Base-by-base conservation (phyloP, 441 rosid genomes). In the Gossypium davidsonii region DNA sequence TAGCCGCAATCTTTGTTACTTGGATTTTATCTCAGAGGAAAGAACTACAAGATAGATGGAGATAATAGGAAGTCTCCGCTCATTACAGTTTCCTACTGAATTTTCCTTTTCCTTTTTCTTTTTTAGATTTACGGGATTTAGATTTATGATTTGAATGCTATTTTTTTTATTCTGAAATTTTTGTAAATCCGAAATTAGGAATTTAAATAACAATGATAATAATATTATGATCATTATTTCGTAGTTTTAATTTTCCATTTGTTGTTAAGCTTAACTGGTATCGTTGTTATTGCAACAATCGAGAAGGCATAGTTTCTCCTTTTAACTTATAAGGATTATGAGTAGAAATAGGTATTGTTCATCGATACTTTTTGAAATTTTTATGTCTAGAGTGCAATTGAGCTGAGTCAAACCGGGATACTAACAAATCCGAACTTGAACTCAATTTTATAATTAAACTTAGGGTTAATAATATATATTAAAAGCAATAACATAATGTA, bases 11-110 rank as follows among this genome's bases (percentile, higher is more conserved):
- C 81, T 88, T 91, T 51, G 89, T 89, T 14, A 96, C 99, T 0
- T 96, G 97, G 97, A 76, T 84, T 51, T 81, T 90, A 80, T 90
- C 99, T 0, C 97, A 96, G 90, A 93, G 82, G 90, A 96, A 93
- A 79, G 99, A 93, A 70, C 84, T 96, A 48, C 85, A 82, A 18
- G 97, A 90, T 61, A 91, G 87, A 73, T 95, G 99, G 44, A 37
- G 44, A 37, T 37, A 37, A 37, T 7, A 37, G 8, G 44, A 37
- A 37, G 52, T 25, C 58, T 61, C 62, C 56, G 9, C 69, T 20
- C 18, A 15, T 11, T n/a, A 42, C 7, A n/a, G 44, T 21, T 57
- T 67, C 65, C 49, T 17, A 59, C 61, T 68, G 77, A 67, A 10
- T 28, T 63, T 51, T 72, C n/a, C 23, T 14, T 58, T 55, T 6